Evolutionary conservation across 768 basidiomycete species (phyloP), one percentile per base, ranked within the genome.

Genomic region (Calocybe cyanea): DNA sequence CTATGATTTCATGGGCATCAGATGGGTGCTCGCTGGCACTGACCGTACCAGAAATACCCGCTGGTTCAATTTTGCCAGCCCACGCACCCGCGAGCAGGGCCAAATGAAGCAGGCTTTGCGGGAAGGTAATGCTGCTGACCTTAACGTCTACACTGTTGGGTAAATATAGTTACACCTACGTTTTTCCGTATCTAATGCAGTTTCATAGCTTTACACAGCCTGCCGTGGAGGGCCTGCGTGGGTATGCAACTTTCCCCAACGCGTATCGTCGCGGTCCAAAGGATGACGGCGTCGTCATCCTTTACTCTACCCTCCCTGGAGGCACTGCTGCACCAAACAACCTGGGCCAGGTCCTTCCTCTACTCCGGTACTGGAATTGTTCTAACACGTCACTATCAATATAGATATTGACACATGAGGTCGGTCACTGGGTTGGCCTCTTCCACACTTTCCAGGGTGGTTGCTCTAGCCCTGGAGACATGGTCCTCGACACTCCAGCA

Each of bases 371-470:
- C n/a, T n/a, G n/a, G n/a, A n/a, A n/a, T n/a, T n/a, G n/a, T n/a
- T n/a, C n/a, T n/a, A n/a, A n/a, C n/a, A n/a, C n/a, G n/a, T n/a
- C n/a, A n/a, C n/a, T n/a, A 20, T n/a, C 48, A 6, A 15, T n/a
- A 1, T 40, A 68, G 63, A 81, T 74, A 35, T 52, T 75, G 48
- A 77, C 72, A 13, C 80, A 81, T 56, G 80, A 81, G 58, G 72
- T 69, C 38, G 77, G 78, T 15, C 78, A 80, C 63, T 81, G 79
- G 78, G 63, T 77, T 48, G 78, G 79, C 19, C 67, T 80, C 19
- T 79, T 70, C 62, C 77, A 80, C 63, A 77, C 78, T 20, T 80
- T 78, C 73, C 73, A 81, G 56, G 74, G 75, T 33, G 72, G 73
- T 17, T 76, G 70, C 63, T 39, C 46, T 14, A 50, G 48, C 52